Base-by-base conservation (phyloP, 2,329 filamentous ascomycete genomes). In the Cryphonectria nitschkei region DNA sequence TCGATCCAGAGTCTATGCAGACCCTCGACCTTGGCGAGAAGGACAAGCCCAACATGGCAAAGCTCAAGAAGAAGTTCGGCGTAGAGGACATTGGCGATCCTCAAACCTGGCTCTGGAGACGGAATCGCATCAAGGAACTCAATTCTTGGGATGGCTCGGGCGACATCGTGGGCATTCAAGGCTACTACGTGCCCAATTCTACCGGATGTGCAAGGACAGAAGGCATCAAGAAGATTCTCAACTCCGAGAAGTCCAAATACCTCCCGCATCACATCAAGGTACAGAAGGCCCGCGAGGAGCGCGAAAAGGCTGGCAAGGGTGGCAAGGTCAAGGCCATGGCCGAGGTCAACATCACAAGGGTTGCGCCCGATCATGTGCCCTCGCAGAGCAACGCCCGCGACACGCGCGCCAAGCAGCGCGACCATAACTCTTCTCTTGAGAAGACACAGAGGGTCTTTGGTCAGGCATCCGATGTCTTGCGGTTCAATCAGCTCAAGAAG, bases 401-500 rank as follows among this genome's bases (percentile, higher is more conserved):
- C 71, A 98, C 95, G 78, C 94, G 96, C 76, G 95, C 94, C 77
- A 98, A 97, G 80, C 98, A 98, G 79, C 93, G 96, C 71, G 93
- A 96, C 64, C 92, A 97, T 73, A 92, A 97, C 74, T 96, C 96
- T 68, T 96, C 98, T 77, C 91, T 99, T 76, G 97, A 97, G 79
- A 93, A 96, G 62, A 95, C 98, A 80, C 97, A 97, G 84, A 94
- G 94, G 82, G 92, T 91, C 16, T 87, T 94, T 29, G 92, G 92
- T 68, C 89, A 89, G 73, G 95, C 97, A 75, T 93, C 94, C 68
- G 95, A 98, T 77, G 94, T 96, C 41, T 89, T 99, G 77, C 93
- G 95, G 71, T 99, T 99, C 87, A 99, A 99, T 81, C 96, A 98
- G 84, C 90, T 99, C 71, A 98, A 98, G 87, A 99, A 98, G 84